Evolutionary conservation across 768 basidiomycete species (phyloP).

Genomic region (Calocybe gangraenosa): DNA sequence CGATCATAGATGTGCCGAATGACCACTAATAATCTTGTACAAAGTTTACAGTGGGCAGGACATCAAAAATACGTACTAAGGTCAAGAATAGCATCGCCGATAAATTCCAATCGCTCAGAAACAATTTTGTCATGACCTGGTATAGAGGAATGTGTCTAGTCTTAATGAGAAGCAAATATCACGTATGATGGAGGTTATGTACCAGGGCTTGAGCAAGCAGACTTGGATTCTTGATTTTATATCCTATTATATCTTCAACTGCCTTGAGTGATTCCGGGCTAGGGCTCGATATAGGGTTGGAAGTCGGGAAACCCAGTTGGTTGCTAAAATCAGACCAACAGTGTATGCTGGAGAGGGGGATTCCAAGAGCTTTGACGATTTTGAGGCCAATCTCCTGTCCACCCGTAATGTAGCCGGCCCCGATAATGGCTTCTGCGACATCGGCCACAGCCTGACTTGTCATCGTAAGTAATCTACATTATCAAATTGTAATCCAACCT

Average conservation of each 20-base stretch:
- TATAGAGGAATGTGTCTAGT: constrained; percentile 65
- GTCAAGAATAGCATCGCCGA: constrained; percentile 85
- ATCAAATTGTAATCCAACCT: constrained; percentile 40
- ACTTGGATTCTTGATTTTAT: constrained; percentile 56
- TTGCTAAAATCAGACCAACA: constrained; percentile 70
- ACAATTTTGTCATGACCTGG: constrained; percentile 51
- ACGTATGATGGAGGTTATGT: constrained; percentile 16
- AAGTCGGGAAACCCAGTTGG: constrained; percentile 41
- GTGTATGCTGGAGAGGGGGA: constrained; percentile 61
- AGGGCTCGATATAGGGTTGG: constrained; percentile 40
- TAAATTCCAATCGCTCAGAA: constrained; percentile 78
- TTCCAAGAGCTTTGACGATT: constrained; percentile 57
- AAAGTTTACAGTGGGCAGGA: no score
- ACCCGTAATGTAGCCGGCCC: constrained; percentile 73
- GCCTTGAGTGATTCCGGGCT: constrained; percentile 44
- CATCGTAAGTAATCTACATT: constrained; percentile 1
- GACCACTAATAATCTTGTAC: constrained; percentile 47
- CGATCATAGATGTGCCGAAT: constrained; percentile 66
- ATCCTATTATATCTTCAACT: constrained; percentile 62
- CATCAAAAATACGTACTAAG: constrained; percentile 71
- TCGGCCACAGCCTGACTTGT: constrained; percentile 68
- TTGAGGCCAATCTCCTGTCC: constrained; percentile 65
- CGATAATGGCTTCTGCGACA: constrained; percentile 81
- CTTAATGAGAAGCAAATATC: constrained; percentile 17
- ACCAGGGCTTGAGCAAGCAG: constrained; percentile 75